Evolutionary conservation across 2,329 filamentous ascomycete genomes (phyloP), one percentile per base, ranked within the genome.

Genomic region (Coniochaeta sp.): DNA sequence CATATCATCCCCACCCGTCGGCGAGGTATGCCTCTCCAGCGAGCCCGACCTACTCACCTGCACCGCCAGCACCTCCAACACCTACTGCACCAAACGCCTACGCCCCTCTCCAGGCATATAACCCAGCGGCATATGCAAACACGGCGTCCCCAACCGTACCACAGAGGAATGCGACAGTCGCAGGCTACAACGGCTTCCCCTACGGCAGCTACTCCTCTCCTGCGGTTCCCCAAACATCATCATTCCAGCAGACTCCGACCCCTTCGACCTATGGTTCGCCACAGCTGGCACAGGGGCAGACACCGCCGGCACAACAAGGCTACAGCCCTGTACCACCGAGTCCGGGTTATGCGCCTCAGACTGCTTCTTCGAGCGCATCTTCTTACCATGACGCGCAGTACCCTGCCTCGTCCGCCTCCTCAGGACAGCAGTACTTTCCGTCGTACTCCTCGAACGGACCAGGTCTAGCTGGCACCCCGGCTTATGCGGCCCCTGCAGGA

Each of bases 81-180:
- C 24, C 55, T 6, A 57, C 34, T 12, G 55, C 17, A n/a, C 14
- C 47, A 24, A 26, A 52, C 17, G 38, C 24, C 2, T 57, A 57
- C 26, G 26, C 55, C 8, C 55, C 55, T n/a, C n/a, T 28, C 38
- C 77, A 78, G 61, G 73, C 80, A 38, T 86, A 86, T 70, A 85
- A 86, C 66, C 83, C 83, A 28, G 82, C 83, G 47, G 82, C 82
- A 56, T 86, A 86, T 71, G 81, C 81, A 58, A 74, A 70, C 63
- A 73, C 79, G 28, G 70, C 70, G 30, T 67, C 67, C 7, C 79
- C 80, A 16, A 70, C 70, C 30, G 67, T 68, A 7, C 79, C 80
- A 12, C 82, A 85, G 65, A 75, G 82, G 50, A 79, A 81, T 59
- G 71, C 78, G 54, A 80, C 81, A 1, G 79, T 83, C 60, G 72